Percentiles rank a stretch among this genome's conserved stretches.
phyloP scores from a whole-genome alignment of 2,329 filamentous ascomycete species.

The Cladosporium sp. region DNA sequence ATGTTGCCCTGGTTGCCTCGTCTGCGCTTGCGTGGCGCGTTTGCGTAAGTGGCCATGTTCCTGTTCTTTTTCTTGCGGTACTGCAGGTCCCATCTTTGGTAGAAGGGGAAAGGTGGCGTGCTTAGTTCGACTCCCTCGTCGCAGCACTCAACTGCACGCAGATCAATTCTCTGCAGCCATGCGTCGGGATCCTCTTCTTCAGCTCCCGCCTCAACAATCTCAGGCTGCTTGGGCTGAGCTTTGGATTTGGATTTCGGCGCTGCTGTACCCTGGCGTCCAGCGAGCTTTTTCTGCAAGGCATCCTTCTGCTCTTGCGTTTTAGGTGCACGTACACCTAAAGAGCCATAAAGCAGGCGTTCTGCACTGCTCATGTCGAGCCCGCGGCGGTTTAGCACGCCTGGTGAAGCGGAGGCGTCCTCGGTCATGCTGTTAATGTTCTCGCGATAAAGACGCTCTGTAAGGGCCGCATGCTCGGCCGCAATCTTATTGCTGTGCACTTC shows the following conservation, averaged over 20 bases:
- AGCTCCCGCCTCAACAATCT: constrained; percentile 22
- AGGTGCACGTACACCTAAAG: constrained; percentile 68
- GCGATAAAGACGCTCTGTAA: background rate
- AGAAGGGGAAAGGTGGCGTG: constrained; percentile 84
- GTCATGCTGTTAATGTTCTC: constrained; percentile 2
- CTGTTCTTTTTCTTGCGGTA: constrained; percentile 44
- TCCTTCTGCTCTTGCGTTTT: constrained; percentile 69
- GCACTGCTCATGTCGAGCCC: constrained; percentile 61
- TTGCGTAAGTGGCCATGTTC: constrained; percentile 37
- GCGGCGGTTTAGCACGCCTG: constrained; percentile 19
- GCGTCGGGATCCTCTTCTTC: constrained; percentile 29
- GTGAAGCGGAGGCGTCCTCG: background rate
- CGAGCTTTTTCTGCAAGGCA: constrained; percentile 58
- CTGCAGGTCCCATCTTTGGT: constrained; percentile 79
- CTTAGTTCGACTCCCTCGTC: constrained; percentile 67
- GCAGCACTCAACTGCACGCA: constrained; percentile 81
- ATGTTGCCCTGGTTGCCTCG: constrained; percentile 54
- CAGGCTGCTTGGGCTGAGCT: constrained; percentile 18
- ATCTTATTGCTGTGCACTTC: constrained; percentile 23
- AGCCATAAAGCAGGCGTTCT: constrained; percentile 69
- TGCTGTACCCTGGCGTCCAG: constrained; percentile 19
- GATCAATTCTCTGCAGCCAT: constrained; percentile 73
- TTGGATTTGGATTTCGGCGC: constrained; percentile 1
- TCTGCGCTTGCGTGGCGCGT: constrained; percentile 43
- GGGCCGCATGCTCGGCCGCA: constrained; percentile 3